Base-by-base conservation (phyloP, 306 rosid genomes). In the Betula pendula region DNA sequence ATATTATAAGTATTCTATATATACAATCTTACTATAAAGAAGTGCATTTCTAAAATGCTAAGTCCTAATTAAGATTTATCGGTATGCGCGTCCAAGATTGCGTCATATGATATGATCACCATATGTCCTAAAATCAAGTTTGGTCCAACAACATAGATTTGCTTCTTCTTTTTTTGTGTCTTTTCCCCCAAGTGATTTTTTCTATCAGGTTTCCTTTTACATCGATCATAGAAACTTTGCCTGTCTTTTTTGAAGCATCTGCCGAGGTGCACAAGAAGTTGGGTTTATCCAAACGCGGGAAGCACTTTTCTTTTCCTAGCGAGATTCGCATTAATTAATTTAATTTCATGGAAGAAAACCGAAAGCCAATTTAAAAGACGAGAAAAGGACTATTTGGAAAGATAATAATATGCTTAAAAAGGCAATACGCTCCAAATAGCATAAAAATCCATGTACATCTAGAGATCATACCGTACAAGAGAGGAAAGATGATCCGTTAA, bases 401-500 rank as follows among this genome's bases (percentile, higher is more conserved):
- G 27, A 43, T 43, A 44, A n/a, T n/a, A n/a, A 17, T 42, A 40
- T 68, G 31, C 72, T 68, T 22, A 24, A 27, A 40, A 69, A 45
- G 47, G 73, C 13, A 5, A 40, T 8, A 8, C 70, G 1, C 29
- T 6, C 49, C 27, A 50, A n/a, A 38, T 17, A 67, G 48, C 22
- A 1, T 14, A 0, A 33, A 29, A 31, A 65, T 63, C 13, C 8
- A 22, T 24, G 59, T 52, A n/a, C 16, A n/a, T n/a, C 43, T 60
- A 29, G 68, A 65, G 10, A 17, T n/a, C n/a, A n/a, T n/a, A n/a
- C 47, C 70, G 70, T 60, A 65, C 70, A 8, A 8, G 69, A 63
- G n/a, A 7, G 69, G 24, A 8, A 63, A 6, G n/a, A 62, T 35
- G 43, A 63, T 63, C 35, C 70, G 47, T 15, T 33, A 16, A 33